A percentile compares a stretch with the other conserved stretches of the same genome.
Conservation (phyloP, 495 filamentous ascomycete species). For the Xylaria curta region DNA sequence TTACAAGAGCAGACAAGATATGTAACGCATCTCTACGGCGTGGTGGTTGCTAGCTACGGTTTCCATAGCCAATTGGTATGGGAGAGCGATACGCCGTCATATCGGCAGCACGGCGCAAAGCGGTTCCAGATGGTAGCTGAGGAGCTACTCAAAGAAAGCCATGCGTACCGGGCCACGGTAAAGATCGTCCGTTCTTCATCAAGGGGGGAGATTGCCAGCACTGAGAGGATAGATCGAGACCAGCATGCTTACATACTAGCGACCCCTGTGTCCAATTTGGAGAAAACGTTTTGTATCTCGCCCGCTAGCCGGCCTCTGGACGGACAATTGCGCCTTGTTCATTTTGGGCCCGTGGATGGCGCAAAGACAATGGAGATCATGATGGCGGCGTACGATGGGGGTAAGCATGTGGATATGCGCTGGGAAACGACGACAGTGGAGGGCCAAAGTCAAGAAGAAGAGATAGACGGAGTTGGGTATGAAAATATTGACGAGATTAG, state of each 20-base stretch:
- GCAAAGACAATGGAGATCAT: conserved; percentile 75
- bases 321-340: conserved; percentile 71
- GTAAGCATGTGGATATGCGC: conserved; percentile 64
- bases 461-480: conserved; percentile 62
- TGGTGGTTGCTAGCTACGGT: conserved; percentile 85
- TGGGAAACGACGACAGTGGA: conserved; percentile 45
- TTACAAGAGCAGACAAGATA: conserved; percentile 34
- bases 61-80: conserved; percentile 87
- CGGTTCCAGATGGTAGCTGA: conserved; percentile 84
- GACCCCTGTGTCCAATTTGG: conserved; percentile 78
- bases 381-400: conserved; percentile 74
- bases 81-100: conserved; percentile 81
- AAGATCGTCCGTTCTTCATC: conserved; percentile 29
- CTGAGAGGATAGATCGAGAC: conserved; percentile 32
- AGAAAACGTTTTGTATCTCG: conserved; percentile 79
- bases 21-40: conserved; percentile 64
- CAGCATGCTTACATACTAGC: conserved; percentile 70
- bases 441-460: conserved; percentile 36
- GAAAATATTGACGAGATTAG: conserved; percentile 65
- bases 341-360: conserved; percentile 69
- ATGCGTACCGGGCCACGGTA: conserved; percentile 71
- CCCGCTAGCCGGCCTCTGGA: conserved; percentile 70
- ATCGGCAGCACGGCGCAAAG: conserved; percentile 73
- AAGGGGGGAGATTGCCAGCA: conserved; percentile 30
- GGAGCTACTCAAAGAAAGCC: conserved; percentile 69